Conservation (phyloP, 2,329 filamentous ascomycete genomes). For the Fusarium decemcellulare region DNA sequence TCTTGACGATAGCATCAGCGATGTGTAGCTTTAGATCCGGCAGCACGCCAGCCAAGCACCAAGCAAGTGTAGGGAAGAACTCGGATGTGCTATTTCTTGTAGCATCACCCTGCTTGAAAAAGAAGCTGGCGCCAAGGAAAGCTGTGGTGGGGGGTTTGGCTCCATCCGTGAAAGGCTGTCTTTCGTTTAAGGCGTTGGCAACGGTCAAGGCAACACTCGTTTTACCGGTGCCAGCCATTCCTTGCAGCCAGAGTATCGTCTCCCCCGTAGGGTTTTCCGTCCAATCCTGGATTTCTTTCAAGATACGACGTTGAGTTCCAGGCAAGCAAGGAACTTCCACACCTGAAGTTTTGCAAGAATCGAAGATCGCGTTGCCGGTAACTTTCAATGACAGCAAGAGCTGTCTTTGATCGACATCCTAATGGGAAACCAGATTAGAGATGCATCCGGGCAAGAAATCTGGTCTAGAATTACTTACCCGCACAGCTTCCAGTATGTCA, state of each 20-base stretch:
- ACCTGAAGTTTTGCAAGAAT: background rate
- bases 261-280: conserved; percentile 1
- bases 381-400: conserved; percentile 6
- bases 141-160: background rate
- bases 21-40: background rate
- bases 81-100: conserved; percentile 2
- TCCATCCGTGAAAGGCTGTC: background rate
- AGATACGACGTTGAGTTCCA: conserved; percentile 6
- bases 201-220: conserved; percentile 21
- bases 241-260: conserved; percentile 15
- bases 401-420: conserved; percentile 1
- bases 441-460: background rate
- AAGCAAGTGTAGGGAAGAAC: conserved; percentile 10
- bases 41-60: conserved; percentile 1
- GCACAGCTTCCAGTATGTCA: background rate
- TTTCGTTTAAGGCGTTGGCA: conserved; percentile 3
- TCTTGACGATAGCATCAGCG: background rate
- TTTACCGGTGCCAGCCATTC: conserved; percentile 27
- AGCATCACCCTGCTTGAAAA: conserved; percentile 20
- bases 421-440: background rate
- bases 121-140: conserved; percentile 22
- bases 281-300: conserved; percentile 22
- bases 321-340: conserved; percentile 10
- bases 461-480: background rate
- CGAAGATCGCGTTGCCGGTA: conserved; percentile 15